Base-by-base conservation (phyloP, 2,329 filamentous ascomycete genomes). In the Aspergillus novoparasiticus region DNA sequence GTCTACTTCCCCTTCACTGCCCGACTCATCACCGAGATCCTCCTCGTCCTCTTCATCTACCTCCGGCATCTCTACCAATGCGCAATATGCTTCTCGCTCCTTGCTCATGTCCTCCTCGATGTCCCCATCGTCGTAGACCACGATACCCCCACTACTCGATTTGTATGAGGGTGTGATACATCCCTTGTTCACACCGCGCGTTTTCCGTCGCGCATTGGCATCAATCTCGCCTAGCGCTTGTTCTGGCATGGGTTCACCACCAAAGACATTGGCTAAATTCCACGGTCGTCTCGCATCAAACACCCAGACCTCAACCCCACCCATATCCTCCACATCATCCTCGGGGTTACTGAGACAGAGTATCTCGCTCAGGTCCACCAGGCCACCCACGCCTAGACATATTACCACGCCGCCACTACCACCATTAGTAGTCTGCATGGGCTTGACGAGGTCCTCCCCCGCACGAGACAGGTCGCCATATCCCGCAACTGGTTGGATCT, bases 91-190 rank as follows among this genome's bases (percentile, higher is more conserved):
- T 63, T 92, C 89, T 69, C 88, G 86, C 78, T 98, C 93, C 1
- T 81, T 81, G 14, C 78, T 79, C 39, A 99, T 81, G 39, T 94
- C 91, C 69, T 94, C 91, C 69, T 94, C 91, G 57, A 99, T 94
- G 76, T 99, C 95, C 1, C 94, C 95, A 74, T 98, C 95, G 73
- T 98, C 95, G 76, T 95, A 96, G 2, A 97, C 93, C 64, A 99
- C 87, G 48, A 99, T 91, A 0, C 95, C 95, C 21, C 94, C 94
- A 72, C 86, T 90, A 34, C 92, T 91, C 6, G 91, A 88, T 67
- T 87, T 89, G 75, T 96, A 97, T 0, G 84, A 81, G 16, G 87
- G 85, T 30, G 86, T 84, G 57, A 98, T 86, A 61, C 87, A 87
- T 1, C 94, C 94, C 51, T 87, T 87, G 23, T 87, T 85, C 3